Conservation (phyloP, 495 filamentous ascomycete genomes). For the Apodospora peruviana region DNA sequence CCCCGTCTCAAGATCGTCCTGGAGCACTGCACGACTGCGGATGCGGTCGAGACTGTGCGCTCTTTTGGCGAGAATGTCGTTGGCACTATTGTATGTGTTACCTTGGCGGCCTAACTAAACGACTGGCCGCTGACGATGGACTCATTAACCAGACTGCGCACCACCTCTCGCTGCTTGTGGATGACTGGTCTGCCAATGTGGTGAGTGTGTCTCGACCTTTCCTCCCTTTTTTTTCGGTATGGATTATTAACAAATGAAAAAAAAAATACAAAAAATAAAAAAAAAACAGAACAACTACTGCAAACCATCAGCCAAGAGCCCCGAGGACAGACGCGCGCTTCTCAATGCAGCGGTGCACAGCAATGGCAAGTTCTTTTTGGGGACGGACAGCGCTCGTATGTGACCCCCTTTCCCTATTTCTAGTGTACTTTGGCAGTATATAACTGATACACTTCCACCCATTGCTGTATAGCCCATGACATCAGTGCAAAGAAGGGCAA, state of each 20-base stretch:
- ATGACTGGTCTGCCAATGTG: conserved; percentile 65
- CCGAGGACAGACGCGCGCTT: conserved; percentile 70
- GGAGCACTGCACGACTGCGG: conserved; percentile 78
- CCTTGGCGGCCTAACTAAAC: too few relatives aligned
- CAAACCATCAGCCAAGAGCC: conserved; percentile 74
- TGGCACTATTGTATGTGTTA: conserved; percentile 48
- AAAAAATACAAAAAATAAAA: too few relatives aligned
- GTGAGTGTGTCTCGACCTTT: conserved; percentile 6
- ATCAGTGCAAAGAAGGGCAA: conserved; percentile 62
- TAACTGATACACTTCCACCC: conserved; percentile 19
- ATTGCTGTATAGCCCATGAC: conserved; percentile 61
- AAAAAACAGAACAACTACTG: conserved; percentile 70
- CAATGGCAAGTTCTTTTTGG: conserved; percentile 76
- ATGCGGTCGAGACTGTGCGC: conserved; percentile 72
- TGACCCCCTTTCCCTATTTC: not conserved
- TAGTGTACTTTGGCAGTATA: conserved; percentile 42
- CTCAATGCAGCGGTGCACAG: conserved; percentile 62
- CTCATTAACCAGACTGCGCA: conserved; percentile 65
- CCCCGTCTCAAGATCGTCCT: conserved; percentile 75
- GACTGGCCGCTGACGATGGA: too few relatives aligned
- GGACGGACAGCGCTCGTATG: conserved; percentile 22
- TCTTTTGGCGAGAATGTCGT: conserved; percentile 70
- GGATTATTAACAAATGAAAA: not conserved
- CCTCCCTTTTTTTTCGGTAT: too few relatives aligned
- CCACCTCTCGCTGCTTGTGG: conserved; percentile 72